A percentile compares a stretch with the other conserved stretches of the same genome.
Conservation (phyloP, 1,284 basidiomycete genomes). For the Tausonia pullulans region DNA sequence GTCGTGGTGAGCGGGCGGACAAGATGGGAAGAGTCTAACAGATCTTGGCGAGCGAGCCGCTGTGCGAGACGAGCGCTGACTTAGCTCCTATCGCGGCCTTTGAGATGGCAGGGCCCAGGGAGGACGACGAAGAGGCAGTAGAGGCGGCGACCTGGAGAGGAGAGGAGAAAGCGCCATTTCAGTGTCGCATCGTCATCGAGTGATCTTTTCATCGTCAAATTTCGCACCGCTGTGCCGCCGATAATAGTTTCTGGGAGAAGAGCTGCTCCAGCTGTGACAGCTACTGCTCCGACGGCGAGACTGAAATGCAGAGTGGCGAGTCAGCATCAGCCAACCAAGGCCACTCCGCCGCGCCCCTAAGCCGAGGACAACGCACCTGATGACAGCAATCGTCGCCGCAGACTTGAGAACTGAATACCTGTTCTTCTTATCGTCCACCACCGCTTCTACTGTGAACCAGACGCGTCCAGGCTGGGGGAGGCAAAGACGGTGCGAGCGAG, state of each 20-base stretch:
- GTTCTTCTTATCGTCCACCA: conserved; percentile 11
- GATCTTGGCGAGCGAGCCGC: conserved; percentile 3
- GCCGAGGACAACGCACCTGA: conserved; percentile 4
- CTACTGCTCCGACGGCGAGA: conserved; percentile 8
- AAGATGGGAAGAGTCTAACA: neutral
- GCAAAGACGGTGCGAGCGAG: neutral
- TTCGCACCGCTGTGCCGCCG: no score
- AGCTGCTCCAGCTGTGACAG: conserved; percentile 11
- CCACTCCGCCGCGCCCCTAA: neutral
- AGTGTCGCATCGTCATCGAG: neutral
- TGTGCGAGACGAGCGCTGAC: conserved; percentile 4
- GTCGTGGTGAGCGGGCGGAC: no score
- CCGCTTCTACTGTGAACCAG: conserved; percentile 30
- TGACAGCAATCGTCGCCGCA: conserved; percentile 12
- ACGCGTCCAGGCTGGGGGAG: conserved; percentile 28
- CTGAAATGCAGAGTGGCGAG: neutral
- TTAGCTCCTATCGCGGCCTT: conserved; percentile 3
- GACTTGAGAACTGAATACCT: conserved; percentile 7
- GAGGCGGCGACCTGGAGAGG: conserved; percentile 2
- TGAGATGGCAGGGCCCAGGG: neutral
- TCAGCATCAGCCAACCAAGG: neutral
- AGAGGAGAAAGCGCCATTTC: neutral
- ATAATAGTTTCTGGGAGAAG: conserved; percentile 1
- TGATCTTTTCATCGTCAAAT: no score
- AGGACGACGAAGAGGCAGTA: neutral